phyloP scores from a whole-genome alignment of 2,329 filamentous ascomycete genomes.

The Dactylellina leptospora region DNA sequence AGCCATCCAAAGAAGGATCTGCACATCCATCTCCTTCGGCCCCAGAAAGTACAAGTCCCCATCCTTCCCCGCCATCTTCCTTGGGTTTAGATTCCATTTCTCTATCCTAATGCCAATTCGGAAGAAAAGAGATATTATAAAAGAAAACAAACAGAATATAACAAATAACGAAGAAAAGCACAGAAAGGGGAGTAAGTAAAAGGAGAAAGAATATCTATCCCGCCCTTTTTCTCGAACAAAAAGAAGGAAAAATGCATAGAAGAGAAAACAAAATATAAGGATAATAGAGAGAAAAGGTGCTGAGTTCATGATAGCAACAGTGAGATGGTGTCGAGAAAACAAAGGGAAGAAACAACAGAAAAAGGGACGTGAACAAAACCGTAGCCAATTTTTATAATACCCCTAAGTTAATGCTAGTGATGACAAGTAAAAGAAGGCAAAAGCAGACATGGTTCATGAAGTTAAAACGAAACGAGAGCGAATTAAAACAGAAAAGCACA shows the following conservation, averaged over 20 bases:
- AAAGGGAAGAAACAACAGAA: background rate
- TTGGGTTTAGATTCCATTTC: conserved; percentile 22
- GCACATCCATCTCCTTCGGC: conserved; percentile 58
- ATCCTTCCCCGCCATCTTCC: background rate
- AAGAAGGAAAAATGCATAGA: conserved; percentile 46
- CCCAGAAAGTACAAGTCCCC: background rate
- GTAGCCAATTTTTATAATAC: conserved; percentile 51
- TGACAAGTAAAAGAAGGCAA: background rate
- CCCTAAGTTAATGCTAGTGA: conserved; percentile 52
- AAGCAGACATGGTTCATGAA: conserved; percentile 16
- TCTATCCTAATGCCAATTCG: conserved; percentile 43
- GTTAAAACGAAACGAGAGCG: conserved; percentile 3
- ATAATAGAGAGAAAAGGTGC: background rate
- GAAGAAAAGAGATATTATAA: background rate
- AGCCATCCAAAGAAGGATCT: conserved; percentile 57
- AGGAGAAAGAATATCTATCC: conserved; percentile 46
- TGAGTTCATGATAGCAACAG: conserved; percentile 29
- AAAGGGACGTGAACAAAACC: conserved; percentile 24
- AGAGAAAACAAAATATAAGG: background rate
- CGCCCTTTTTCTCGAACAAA: conserved; percentile 54
- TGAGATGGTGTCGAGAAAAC: conserved; percentile 10
- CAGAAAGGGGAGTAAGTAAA: conserved; percentile 12
- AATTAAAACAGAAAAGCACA: background rate
- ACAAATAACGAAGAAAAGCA: conserved; percentile 7
- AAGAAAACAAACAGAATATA: conserved; percentile 6